These are phyloP conservation scores for Gossypium bickii DNA, from an alignment of 345 rosid species.

Conservation along the genomic window DNA sequence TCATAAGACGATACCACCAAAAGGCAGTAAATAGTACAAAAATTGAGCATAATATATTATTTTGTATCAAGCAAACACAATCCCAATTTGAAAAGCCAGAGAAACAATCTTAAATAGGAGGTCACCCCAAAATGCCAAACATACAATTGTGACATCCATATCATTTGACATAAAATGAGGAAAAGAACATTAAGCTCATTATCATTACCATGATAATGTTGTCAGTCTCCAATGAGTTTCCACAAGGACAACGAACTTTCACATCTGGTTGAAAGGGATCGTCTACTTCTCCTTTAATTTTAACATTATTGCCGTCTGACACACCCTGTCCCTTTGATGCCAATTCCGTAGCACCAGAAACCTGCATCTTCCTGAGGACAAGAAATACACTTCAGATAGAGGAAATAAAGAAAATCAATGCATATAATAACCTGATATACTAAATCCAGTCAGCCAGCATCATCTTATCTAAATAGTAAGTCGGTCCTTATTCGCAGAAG, in stretches of 20 bases:
- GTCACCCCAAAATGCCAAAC: not conserved
- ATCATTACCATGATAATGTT: not conserved
- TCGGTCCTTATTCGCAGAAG: not conserved
- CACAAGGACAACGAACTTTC: slow-evolving; percentile 1
- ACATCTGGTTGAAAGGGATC: not conserved
- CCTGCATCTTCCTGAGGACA: slow-evolving; percentile 1
- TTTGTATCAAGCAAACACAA: not conserved
- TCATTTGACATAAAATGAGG: not conserved
- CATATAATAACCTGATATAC: not conserved
- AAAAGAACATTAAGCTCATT: slow-evolving; percentile 10
- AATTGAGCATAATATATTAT: not conserved
- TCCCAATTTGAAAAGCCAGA: not conserved
- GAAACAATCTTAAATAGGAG: not conserved
- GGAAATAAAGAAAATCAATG: slow-evolving; percentile 6
- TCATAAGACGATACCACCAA: not conserved
- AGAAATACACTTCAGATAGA: not conserved
- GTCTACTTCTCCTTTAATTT: not conserved
- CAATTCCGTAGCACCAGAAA: slow-evolving; percentile 1
- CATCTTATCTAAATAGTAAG: not conserved
- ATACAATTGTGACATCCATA: not conserved
- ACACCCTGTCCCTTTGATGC: not conserved
- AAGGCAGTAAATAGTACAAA: not conserved
- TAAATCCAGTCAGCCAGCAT: not conserved
- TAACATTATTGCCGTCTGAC: not conserved
- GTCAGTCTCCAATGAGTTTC: slow-evolving; percentile 3